A percentile compares a stretch with the other conserved stretches of the same genome.
Conservation (phyloP, 768 basidiomycete genomes). For the Agrocybe pediades region DNA sequence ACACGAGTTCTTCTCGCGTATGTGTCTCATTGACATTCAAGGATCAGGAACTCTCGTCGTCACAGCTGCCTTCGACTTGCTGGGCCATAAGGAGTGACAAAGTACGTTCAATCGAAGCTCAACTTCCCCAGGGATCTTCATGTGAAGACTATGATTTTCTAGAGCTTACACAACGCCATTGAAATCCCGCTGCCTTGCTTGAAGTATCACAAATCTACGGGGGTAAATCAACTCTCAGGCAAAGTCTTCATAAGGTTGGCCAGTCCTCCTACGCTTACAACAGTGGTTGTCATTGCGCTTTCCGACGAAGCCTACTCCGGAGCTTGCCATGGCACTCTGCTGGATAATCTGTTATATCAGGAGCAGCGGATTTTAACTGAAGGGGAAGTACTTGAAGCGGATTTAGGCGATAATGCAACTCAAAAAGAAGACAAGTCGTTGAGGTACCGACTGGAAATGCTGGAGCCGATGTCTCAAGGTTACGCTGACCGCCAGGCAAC, state of each 20-base stretch:
- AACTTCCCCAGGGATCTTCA: background rate
- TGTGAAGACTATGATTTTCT: slow-evolving; percentile 6
- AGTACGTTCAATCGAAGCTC: slow-evolving; percentile 25
- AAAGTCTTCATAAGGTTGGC: slow-evolving; percentile 13
- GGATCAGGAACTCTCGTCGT: background rate
- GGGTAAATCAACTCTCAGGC: background rate
- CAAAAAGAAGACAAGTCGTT: slow-evolving; percentile 23
- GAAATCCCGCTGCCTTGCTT: slow-evolving; percentile 46
- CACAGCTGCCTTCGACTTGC: slow-evolving; percentile 23
- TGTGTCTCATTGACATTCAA: slow-evolving; percentile 16
- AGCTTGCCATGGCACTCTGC: slow-evolving; percentile 32
- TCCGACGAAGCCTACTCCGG: slow-evolving; percentile 49
- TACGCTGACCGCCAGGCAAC: slow-evolving; percentile 49
- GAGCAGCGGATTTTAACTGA: slow-evolving; percentile 52
- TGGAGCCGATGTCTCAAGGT: slow-evolving; percentile 79
- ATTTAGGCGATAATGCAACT: slow-evolving; percentile 4
- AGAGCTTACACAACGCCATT: slow-evolving; percentile 31
- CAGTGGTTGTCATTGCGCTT: slow-evolving; percentile 54
- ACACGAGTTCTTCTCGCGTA: background rate
- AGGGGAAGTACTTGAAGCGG: slow-evolving; percentile 32
- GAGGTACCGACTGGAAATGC: slow-evolving; percentile 55
- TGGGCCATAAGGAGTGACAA: slow-evolving; percentile 37
- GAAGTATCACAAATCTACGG: slow-evolving; percentile 10
- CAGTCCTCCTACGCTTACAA: slow-evolving; percentile 33
- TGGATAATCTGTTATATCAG: slow-evolving; percentile 47